These are phyloP conservation scores for Macrocybe gigantea DNA, from an alignment of 768 basidiomycete genomes.

Conservation along the genomic window DNA sequence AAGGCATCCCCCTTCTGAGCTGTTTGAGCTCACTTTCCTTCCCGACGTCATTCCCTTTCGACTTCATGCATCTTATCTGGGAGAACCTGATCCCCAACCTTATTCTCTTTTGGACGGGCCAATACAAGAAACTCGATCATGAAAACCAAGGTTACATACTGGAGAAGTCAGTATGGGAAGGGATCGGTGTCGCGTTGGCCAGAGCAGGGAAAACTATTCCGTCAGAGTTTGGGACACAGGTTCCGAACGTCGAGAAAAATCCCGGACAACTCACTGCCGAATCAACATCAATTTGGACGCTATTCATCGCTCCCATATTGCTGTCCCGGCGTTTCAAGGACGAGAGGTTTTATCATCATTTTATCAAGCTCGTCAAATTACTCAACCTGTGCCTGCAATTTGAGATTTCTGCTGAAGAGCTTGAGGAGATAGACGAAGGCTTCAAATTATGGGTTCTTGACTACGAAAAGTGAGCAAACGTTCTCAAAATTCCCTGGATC, in stretches of 20 bases:
- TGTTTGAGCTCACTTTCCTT: constrained; percentile 26
- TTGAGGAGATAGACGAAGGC: not conserved
- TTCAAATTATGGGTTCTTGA: not conserved
- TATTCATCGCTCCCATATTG: constrained; percentile 31
- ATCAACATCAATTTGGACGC: constrained; percentile 31
- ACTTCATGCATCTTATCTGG: constrained; percentile 45
- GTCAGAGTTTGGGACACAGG: constrained; percentile 23
- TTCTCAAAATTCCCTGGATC: too few relatives aligned
- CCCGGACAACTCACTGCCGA: constrained; percentile 24
- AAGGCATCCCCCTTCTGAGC: constrained; percentile 19
- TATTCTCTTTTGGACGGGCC: constrained; percentile 31
- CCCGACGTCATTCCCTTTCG: constrained; percentile 35
- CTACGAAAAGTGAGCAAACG: constrained; percentile 4
- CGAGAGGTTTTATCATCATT: constrained; percentile 34
- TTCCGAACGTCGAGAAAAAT: constrained; percentile 6
- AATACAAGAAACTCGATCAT: constrained; percentile 32
- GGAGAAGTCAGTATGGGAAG: constrained; percentile 28
- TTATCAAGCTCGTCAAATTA: constrained; percentile 30
- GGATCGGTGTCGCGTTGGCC: constrained; percentile 25
- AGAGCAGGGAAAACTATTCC: constrained; percentile 31
- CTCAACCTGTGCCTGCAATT: constrained; percentile 30
- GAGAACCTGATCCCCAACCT: constrained; percentile 39
- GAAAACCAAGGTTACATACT: constrained; percentile 24
- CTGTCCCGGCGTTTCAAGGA: constrained; percentile 24
- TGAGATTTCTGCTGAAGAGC: constrained; percentile 13